phyloP scores from a whole-genome alignment of 805 yeast genomes.

The Jamesozyma gamospora region DNA sequence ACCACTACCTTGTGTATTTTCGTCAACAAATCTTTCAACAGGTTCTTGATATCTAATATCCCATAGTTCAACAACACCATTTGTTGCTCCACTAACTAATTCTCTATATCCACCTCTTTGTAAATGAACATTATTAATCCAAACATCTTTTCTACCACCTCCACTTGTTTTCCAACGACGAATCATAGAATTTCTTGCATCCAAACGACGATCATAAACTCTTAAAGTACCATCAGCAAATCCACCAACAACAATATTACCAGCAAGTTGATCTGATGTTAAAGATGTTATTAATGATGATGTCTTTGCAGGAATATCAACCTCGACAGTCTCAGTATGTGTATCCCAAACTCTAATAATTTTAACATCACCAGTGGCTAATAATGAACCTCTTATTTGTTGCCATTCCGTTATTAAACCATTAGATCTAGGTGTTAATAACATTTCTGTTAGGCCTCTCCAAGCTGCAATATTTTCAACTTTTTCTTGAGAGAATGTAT shows the following conservation, averaged over 20 bases:
- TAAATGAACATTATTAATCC: constrained; percentile 78
- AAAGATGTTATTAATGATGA: constrained; percentile 79
- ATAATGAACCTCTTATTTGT: constrained; percentile 81
- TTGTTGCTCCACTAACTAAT: constrained; percentile 70
- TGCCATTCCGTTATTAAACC: constrained; percentile 94
- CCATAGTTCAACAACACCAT: constrained; percentile 82
- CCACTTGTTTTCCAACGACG: constrained; percentile 62
- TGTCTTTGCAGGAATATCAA: constrained; percentile 85
- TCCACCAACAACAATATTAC: constrained; percentile 82
- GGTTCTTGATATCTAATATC: constrained; percentile 73
- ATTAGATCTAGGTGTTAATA: constrained; percentile 68
- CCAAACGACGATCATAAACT: constrained; percentile 83
- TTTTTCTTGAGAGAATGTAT: constrained; percentile 48
- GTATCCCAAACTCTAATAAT: constrained; percentile 95
- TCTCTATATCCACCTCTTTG: constrained; percentile 95
- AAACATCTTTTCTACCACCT: constrained; percentile 34
- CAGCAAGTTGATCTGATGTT: constrained; percentile 93
- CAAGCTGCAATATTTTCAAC: constrained; percentile 72
- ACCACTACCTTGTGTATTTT: constrained; percentile 25
- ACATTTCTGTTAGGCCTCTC: constrained; percentile 84
- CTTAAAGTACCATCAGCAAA: constrained; percentile 84
- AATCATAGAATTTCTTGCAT: constrained; percentile 77
- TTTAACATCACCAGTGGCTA: constrained; percentile 92
- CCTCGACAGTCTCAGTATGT: constrained; percentile 76
- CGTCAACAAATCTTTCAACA: constrained; percentile 54